A percentile compares a stretch with the other conserved stretches of the same genome.
Evolutionary conservation across 1,284 basidiomycete species (phyloP).

Genomic region (Rhodotorula sp.): DNA sequence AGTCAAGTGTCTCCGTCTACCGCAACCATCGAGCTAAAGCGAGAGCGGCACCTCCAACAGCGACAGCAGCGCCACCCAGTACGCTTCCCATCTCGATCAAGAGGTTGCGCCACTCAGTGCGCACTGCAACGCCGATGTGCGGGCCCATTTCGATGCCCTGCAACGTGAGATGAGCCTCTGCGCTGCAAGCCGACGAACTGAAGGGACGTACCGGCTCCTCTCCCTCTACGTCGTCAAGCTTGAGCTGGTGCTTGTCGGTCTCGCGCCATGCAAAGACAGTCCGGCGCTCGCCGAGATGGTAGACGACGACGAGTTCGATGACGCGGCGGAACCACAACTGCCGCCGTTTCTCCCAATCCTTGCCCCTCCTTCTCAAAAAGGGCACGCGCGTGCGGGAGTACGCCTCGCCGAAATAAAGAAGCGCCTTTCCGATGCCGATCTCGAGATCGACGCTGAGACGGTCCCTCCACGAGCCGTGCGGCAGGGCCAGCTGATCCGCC

Average conservation of each 20-base stretch:
- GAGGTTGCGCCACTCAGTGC: slow-evolving; percentile 16
- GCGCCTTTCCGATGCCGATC: slow-evolving; percentile 18
- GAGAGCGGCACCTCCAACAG: neutral
- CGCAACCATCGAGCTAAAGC: neutral
- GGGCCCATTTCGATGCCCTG: slow-evolving; percentile 26
- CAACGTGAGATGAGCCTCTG: neutral
- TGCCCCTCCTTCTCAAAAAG: neutral
- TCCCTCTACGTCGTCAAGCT: slow-evolving; percentile 31
- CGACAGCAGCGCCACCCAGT: neutral
- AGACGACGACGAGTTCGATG: slow-evolving; percentile 41
- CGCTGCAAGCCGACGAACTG: neutral
- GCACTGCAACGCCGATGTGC: neutral
- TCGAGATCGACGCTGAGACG: slow-evolving; percentile 23
- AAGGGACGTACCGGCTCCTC: slow-evolving; percentile 31
- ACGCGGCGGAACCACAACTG: slow-evolving; percentile 29
- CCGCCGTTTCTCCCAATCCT: slow-evolving; percentile 37
- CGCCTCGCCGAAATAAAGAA: slow-evolving; percentile 31
- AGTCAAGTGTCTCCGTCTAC: neutral
- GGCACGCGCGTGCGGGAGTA: slow-evolving; percentile 9
- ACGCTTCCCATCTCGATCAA: slow-evolving; percentile 22
- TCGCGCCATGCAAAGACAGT: slow-evolving; percentile 42
- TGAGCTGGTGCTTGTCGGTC: slow-evolving; percentile 32
- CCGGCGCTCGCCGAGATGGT: slow-evolving; percentile 40
- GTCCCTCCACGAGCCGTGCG: slow-evolving; percentile 20
- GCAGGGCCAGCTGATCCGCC: slow-evolving; percentile 41